Base-by-base conservation (phyloP, 805 yeast species). In the Kuraishia piskuri region DNA sequence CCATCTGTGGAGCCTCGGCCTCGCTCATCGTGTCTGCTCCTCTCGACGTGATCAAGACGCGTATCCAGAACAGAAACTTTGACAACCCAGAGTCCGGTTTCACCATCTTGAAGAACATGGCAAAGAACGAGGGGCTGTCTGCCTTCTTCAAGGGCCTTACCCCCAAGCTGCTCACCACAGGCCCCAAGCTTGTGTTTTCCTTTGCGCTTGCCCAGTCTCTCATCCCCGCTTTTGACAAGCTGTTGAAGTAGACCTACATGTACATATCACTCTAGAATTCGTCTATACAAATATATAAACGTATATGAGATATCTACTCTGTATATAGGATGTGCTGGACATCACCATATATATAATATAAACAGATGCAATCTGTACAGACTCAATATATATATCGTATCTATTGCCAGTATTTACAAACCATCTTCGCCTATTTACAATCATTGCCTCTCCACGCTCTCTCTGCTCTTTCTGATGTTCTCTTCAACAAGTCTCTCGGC, bases 11-110 rank as follows among this genome's bases (percentile, higher is more conserved):
- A 70, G 99, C 99, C 22, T 88, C 95, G 53, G 95, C 98, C 21
- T 92, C 98, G 9, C 80, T 94, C 71, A 88, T 94, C 67, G 97
- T 94, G 22, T 86, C 95, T 61, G 99, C 99, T 53, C 99, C 99
- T 50, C 79, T 94, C 65, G 99, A 94, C 68, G 97, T 94, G 54
- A 92, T 94, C 72, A 94, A 94, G 79, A 94, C 99, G 57, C 86
- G 99, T 77, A 94, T 94, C 65, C 99, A 94, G 75, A 94, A 94
- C 79, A 86, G 83, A 72, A 90, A 86, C 77, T 94, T 94, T 63
- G 98, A 91, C 64, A 88, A 90, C 73, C 96, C 96, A 57, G 96
- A 94, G 75, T 79, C 90, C 50, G 99, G 99, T 46, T 76, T 92
- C 70, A 88, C 87, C 40, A 94, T 94, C 63, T 78, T 94, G 72